Conservation (phyloP, 306 rosid genomes). For the Acacia confusa region DNA sequence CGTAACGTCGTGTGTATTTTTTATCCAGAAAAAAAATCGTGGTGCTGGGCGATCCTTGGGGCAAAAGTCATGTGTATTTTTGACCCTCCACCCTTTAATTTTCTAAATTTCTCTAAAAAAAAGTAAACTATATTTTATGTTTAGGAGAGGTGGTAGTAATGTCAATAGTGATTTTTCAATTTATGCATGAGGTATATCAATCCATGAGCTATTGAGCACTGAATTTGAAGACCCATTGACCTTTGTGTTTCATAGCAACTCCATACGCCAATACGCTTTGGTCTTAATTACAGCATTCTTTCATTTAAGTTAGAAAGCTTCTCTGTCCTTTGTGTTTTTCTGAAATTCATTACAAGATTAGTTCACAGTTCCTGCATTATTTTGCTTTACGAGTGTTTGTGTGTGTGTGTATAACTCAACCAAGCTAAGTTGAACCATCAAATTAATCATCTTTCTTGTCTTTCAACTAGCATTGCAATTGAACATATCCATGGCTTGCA, state of each 20-base stretch:
- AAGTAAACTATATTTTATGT: too few species aligned
- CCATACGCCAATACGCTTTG: not conserved
- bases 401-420: not conserved
- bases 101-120: too few species aligned
- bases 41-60: too few species aligned
- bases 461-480: constrained; percentile 5
- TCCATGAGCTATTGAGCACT: not conserved
- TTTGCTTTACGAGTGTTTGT: not conserved
- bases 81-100: too few species aligned
- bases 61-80: too few species aligned
- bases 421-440: not conserved
- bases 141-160: too few species aligned
- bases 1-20: too few species aligned
- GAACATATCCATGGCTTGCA: constrained; percentile 24
- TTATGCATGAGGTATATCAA: not conserved
- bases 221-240: not conserved
- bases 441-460: not conserved
- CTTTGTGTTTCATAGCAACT: not conserved
- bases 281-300: constrained; percentile 21
- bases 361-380: not conserved
- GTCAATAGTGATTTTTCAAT: not conserved
- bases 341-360: not conserved
- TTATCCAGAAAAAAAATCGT: too few species aligned
- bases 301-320: not conserved
- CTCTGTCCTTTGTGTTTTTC: not conserved